Evolutionary conservation across 164 flowering plant species (phyloP).

Genomic region (Sextonia rubra): DNA sequence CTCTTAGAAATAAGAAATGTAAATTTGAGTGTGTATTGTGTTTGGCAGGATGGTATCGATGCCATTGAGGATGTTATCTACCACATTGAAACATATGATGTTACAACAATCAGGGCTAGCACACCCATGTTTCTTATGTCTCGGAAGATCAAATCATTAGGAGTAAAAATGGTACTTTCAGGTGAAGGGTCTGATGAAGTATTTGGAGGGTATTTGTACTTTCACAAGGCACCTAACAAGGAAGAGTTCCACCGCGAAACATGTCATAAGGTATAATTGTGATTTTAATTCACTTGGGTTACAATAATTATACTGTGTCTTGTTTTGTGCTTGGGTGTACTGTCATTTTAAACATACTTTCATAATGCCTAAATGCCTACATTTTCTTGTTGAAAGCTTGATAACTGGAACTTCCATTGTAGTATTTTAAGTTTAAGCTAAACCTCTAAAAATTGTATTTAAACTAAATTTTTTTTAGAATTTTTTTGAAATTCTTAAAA

Average conservation of each 20-base stretch:
- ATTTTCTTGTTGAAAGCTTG: no score
- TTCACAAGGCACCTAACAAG: slow-evolving; percentile 95
- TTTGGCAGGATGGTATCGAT: slow-evolving; percentile 82
- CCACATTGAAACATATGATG: slow-evolving; percentile 95
- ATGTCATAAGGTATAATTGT: slow-evolving; percentile 62
- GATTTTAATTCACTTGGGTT: not conserved
- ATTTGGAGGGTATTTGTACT: slow-evolving; percentile 86
- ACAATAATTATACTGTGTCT: no score
- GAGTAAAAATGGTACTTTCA: slow-evolving; percentile 94
- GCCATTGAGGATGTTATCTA: slow-evolving; percentile 95
- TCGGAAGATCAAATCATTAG: slow-evolving; percentile 89
- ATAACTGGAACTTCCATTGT: no score
- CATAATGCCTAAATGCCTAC: no score
- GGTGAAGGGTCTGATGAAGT: slow-evolving; percentile 98
- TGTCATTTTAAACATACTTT: no score
- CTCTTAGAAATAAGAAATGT: not conserved
- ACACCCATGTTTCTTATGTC: slow-evolving; percentile 99
- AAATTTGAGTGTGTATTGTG: not conserved
- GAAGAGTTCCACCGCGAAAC: slow-evolving; percentile 86
- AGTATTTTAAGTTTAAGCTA: no score
- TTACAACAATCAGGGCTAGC: slow-evolving; percentile 93
- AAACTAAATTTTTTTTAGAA: no score
- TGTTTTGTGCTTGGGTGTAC: no score
- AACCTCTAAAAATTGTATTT: no score
- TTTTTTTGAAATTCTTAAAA: no score